Evolutionary conservation across 176 grass and related monocot genomes (phyloP), one percentile per base, ranked within the genome.

Genomic region (Poa pratensis): DNA sequence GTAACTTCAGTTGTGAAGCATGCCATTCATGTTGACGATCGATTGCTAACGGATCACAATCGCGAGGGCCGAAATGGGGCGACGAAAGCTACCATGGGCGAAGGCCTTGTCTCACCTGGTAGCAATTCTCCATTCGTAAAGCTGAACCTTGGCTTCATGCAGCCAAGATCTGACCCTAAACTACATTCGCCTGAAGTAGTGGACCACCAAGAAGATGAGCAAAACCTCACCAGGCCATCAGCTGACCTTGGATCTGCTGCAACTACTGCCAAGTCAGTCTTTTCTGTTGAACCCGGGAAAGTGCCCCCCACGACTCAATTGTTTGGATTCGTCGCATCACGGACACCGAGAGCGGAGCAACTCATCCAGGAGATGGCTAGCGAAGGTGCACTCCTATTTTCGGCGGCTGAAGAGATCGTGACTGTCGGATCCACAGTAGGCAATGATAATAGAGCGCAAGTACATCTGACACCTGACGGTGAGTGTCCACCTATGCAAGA

Each of bases 361-460:
- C 80, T 89, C 37, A 81, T 89, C 70, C 24, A 89, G 77, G 69
- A 85, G 70, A 89, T 89, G 77, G 69, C 35, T 39, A 81, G 12
- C 12, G 87, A 89, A 85, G 87, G 87, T 69, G 82, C 82, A 59
- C 3, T 89, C 18, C 16, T 89, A 39, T 76, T 85, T 52, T 26
- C 69, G 16, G 69, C 85, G 77, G 3, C 50, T 10, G 82, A 85
- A 40, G 69, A 69, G 69, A 43, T 43, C 2, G 48, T 2, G 10
- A 68, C 2, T 23, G 7, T 50, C 10, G 26, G 27, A 55, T 75
- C 49, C 6, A 45, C 17, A 19, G 7, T 48, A 35, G 43, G 24
- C 24, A 62, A 35, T 65, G 68, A 16, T 18, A 61, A 20, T 80
- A 69, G 11, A 46, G 71, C 32, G 53, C 35, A 45, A 62, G n/a